A percentile compares a stretch with the other conserved stretches of the same genome.
Evolutionary conservation across 176 grass and related monocot species (phyloP).

Genomic region (Juncus inflexus): DNA sequence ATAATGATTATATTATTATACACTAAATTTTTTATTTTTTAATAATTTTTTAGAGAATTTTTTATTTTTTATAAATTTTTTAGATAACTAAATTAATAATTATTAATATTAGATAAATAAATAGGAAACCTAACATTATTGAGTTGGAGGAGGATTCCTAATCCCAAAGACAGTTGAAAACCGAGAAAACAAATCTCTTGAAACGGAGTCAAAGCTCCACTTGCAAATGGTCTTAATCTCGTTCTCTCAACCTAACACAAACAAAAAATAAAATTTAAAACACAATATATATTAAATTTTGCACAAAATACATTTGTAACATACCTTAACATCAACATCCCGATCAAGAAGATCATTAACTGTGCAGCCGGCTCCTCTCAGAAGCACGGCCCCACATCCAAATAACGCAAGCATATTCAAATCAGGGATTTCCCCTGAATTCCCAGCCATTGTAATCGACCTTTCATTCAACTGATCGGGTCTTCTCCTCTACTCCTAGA

Average conservation of each 20-base stretch:
- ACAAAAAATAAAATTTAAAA: background rate
- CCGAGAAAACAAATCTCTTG: conserved; percentile 67
- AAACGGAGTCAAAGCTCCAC: conserved; percentile 51
- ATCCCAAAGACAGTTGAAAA: conserved; percentile 59
- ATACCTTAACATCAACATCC: conserved; percentile 72
- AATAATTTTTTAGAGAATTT: no score
- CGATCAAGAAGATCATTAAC: conserved; percentile 82
- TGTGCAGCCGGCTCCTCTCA: conserved; percentile 78
- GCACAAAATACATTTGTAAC: background rate
- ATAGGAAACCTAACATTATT: conserved; percentile 61
- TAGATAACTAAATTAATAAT: no score
- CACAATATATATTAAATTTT: background rate
- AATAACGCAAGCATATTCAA: conserved; percentile 78
- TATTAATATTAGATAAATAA: no score
- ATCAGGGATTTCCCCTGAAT: conserved; percentile 50
- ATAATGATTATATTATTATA: no score
- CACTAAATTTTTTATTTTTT: no score
- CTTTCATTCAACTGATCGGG: conserved; percentile 30
- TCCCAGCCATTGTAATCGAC: conserved; percentile 71
- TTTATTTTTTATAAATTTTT: no score
- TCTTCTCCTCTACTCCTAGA: no score
- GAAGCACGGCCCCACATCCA: conserved; percentile 66
- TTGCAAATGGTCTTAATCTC: conserved; percentile 68
- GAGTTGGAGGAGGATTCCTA: conserved; percentile 80
- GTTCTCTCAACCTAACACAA: conserved; percentile 61